Evolutionary conservation across 1,284 basidiomycete genomes (phyloP).

Genomic region (Psilocybe mexicana): DNA sequence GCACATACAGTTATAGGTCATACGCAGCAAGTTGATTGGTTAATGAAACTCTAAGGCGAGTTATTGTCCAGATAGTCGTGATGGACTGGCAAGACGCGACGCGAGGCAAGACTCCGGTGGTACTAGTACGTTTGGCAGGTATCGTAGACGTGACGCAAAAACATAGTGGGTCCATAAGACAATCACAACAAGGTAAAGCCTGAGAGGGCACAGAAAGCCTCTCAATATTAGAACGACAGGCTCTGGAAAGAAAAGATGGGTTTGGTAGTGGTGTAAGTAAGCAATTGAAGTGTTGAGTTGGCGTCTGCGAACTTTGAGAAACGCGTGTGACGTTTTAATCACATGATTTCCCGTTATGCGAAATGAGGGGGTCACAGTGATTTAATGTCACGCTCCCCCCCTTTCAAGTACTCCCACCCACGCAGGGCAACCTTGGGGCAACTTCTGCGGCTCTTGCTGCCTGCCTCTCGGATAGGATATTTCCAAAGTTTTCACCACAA

Average conservation of each 20-base stretch:
- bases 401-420: conserved; percentile 10
- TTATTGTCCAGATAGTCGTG: conserved; percentile 3
- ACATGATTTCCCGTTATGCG: conserved; percentile 19
- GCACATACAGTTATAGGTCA: conserved; percentile 9
- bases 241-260: not conserved
- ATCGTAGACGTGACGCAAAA: not conserved
- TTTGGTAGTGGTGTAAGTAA: not conserved
- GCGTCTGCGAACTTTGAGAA: not conserved
- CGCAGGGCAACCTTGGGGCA: conserved; percentile 18
- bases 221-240: not conserved
- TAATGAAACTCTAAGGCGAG: conserved; percentile 12
- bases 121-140: conserved; percentile 3
- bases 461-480: conserved; percentile 11
- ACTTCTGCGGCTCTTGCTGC: conserved; percentile 18
- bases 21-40: conserved; percentile 18
- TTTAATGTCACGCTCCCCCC: conserved; percentile 21
- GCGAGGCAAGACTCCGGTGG: not conserved
- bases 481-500: conserved; percentile 12
- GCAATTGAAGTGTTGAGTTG: no score
- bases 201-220: not conserved
- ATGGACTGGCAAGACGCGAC: not conserved
- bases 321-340: conserved; percentile 15
- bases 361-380: conserved; percentile 19
- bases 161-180: not conserved
- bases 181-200: conserved; percentile 1